Conservation (phyloP, 352 stramenopile genomes). For the Phytopythium sindhum region DNA sequence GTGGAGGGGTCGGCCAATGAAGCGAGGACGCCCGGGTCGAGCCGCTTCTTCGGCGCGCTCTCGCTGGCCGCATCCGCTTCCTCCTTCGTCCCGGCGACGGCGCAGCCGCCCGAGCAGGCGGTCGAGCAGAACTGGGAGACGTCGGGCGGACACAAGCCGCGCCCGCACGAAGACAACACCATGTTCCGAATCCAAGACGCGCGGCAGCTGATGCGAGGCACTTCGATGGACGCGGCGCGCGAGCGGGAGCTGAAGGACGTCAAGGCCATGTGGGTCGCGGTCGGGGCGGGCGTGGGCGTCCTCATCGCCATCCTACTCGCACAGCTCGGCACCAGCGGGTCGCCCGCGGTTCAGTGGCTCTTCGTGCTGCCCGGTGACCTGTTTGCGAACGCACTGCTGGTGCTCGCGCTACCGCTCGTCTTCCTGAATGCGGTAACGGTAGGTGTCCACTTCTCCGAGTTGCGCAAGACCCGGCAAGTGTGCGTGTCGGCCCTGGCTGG, state of each 20-base stretch:
- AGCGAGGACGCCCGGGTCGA: neutral
- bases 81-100: slow-evolving; percentile 1
- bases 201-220: slow-evolving; percentile 4
- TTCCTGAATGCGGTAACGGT: slow-evolving; percentile 4
- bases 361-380: slow-evolving; percentile 31
- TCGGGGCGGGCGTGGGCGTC: slow-evolving; percentile 19
- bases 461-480: slow-evolving; percentile 34
- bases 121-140: neutral
- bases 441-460: slow-evolving; percentile 39
- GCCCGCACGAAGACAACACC: neutral
- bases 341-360: slow-evolving; percentile 10
- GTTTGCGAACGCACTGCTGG: slow-evolving; percentile 35
- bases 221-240: neutral
- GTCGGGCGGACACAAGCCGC: neutral
- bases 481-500: slow-evolving; percentile 21
- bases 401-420: slow-evolving; percentile 32
- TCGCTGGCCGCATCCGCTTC: neutral
- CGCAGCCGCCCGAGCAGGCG: neutral
- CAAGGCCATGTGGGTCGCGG: slow-evolving; percentile 12
- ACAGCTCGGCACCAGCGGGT: slow-evolving; percentile 14
- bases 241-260: slow-evolving; percentile 6
- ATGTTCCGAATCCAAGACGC: neutral
- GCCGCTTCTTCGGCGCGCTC: neutral
- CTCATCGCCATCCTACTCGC: slow-evolving; percentile 20
- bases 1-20: neutral